phyloP scores from a whole-genome alignment of 1,284 basidiomycete genomes.

The Rhodotorula mucilaginosa region DNA sequence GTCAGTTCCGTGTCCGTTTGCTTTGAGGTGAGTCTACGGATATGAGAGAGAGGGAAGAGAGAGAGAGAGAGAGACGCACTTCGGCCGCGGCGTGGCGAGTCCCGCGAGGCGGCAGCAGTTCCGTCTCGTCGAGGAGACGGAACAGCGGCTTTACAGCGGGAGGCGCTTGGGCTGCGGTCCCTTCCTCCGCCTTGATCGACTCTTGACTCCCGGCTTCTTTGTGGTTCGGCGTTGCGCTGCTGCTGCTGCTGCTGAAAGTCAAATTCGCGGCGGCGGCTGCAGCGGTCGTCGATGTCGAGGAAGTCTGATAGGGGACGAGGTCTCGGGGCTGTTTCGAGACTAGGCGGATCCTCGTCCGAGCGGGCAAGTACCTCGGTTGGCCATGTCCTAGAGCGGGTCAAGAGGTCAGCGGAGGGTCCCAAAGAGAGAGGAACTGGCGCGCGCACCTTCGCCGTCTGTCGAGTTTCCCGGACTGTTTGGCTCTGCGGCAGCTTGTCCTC shows the following conservation, averaged over 20 bases:
- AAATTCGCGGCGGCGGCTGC: not conserved
- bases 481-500: not conserved
- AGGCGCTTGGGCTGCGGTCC: not conserved
- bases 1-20: not conserved
- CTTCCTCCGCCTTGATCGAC: not conserved
- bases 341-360: constrained; percentile 24
- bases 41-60: too few species aligned
- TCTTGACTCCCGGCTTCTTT: not conserved
- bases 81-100: constrained; percentile 7
- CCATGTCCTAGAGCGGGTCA: not conserved
- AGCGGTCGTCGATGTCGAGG: not conserved
- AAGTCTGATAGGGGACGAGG: not conserved
- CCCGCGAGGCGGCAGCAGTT: constrained; percentile 16
- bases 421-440: not conserved
- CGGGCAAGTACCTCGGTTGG: constrained; percentile 7
- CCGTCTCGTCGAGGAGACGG: constrained; percentile 16
- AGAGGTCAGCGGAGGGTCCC: too few species aligned
- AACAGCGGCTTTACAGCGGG: constrained; percentile 6
- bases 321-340: constrained; percentile 1
- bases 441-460: constrained; percentile 11
- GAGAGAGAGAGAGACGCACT: not conserved
- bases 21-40: too few species aligned
- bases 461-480: not conserved
- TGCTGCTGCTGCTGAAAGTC: too few species aligned
- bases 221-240: too few species aligned